Evolutionary conservation across 768 basidiomycete genomes (phyloP).

Genomic region (Auricularia heimuer): DNA sequence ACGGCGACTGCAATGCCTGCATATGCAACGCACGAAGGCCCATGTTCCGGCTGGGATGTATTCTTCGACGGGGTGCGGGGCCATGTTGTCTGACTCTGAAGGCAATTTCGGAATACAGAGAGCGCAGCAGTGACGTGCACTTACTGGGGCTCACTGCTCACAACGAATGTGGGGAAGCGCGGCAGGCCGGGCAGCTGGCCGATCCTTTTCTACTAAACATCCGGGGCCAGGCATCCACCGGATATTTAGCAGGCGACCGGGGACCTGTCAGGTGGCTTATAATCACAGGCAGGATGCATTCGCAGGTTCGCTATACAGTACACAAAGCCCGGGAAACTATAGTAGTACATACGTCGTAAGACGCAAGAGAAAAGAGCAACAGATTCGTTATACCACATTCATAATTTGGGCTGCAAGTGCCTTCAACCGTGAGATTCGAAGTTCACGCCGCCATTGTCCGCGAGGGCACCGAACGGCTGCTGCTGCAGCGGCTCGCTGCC

Average conservation of each 20-base stretch:
- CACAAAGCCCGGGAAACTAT: not conserved
- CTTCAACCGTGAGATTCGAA: not conserved
- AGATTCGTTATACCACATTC: not conserved
- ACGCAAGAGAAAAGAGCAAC: not conserved
- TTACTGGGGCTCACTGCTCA: too few species aligned
- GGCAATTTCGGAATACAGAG: not conserved
- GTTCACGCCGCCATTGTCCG: not conserved
- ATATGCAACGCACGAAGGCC: constrained; percentile 56
- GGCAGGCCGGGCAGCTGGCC: too few species aligned
- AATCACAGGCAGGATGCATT: not conserved
- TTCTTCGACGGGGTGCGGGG: constrained; percentile 59
- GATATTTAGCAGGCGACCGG: too few species aligned
- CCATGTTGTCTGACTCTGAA: constrained; percentile 28
- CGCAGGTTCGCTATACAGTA: not conserved
- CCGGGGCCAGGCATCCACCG: too few species aligned
- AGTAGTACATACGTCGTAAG: not conserved
- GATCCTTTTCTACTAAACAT: too few species aligned
- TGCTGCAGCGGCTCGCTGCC: constrained; percentile 18
- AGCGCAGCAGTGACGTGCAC: too few species aligned
- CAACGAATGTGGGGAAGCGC: too few species aligned
- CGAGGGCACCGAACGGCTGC: constrained; percentile 9
- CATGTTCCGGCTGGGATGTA: constrained; percentile 79
- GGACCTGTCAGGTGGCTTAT: not conserved
- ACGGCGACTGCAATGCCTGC: not conserved
- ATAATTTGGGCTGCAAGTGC: not conserved